Evolutionary conservation across 306 rosid species (phyloP).

Genomic region (Citrullus colocynthis): DNA sequence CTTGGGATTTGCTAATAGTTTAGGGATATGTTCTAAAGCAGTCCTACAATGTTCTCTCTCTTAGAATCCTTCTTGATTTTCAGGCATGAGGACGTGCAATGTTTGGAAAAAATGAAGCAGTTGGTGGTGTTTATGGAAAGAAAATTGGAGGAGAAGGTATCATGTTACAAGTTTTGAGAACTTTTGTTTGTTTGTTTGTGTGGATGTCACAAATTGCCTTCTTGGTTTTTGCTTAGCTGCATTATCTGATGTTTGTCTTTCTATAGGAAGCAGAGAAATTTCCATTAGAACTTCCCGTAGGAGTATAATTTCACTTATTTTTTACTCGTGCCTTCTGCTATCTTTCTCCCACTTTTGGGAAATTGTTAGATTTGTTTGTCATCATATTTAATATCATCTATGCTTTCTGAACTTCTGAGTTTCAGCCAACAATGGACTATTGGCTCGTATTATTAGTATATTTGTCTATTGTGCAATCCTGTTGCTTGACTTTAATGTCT

Average conservation of each 20-base stretch:
- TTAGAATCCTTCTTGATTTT: constrained; percentile 9
- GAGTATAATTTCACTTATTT: background rate
- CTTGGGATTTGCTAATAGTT: background rate
- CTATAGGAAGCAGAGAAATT: background rate
- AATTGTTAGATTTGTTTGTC: background rate
- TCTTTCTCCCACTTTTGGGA: background rate
- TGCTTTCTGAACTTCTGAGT: background rate
- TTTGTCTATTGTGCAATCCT: background rate
- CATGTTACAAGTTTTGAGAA: background rate
- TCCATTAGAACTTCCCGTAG: background rate
- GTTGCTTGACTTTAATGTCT: background rate
- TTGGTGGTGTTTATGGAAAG: constrained; percentile 75
- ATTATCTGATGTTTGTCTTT: background rate
- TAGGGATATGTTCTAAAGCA: background rate
- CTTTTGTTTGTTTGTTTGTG: background rate
- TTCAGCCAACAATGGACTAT: background rate
- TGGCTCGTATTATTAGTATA: background rate
- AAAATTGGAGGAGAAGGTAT: constrained; percentile 83
- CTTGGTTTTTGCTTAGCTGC: background rate
- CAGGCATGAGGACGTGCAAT: constrained; percentile 90
- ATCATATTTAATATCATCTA: background rate
- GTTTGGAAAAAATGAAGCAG: constrained; percentile 87
- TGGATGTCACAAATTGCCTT: background rate
- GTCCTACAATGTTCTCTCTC: background rate
- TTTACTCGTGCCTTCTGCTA: background rate